Base-by-base conservation (phyloP, 148 eudicot species). In the Amaranthus palmeri region DNA sequence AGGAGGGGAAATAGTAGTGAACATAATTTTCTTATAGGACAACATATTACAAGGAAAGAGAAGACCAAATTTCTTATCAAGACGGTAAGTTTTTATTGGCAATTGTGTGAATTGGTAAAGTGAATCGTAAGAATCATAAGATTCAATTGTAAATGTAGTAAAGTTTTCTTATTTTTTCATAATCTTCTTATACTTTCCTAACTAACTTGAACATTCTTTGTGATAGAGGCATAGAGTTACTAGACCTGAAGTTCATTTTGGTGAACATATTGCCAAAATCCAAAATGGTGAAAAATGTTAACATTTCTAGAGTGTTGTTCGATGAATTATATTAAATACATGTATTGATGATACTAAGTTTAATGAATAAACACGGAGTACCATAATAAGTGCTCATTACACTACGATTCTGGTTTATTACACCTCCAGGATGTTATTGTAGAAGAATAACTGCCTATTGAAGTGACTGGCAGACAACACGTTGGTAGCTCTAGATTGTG, bases 11-110 rank as follows among this genome's bases (percentile, higher is more conserved):
- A 15, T 47, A 73, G 57, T 41, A 61, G 61, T 52, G 64, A 57
- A 9, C 53, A 61, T 54, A 81, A 45, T 48, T 80, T 15, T 60
- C 83, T 77, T 66, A 70, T 85, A 68, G 96, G 92, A 51, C 81
- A 81, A 64, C 83, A 78, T 45, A 73, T 91, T n/a, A 41, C 96
- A 4, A 79, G 86, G 70, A 88, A 72, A 78, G 92, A 88, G 58
- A 95, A 88, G 78, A 84, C 77, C 47, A 77, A 11, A 44, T 78
- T 91, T 85, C 87, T 91, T 50, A 83, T 88, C 10, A 82, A 53
- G 61, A 78, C 86, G 53, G 86, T 83, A 76, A 78, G 83, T 74
- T 78, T 66, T 10, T 42, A 15, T 49, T 56, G 40, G 11, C 46
- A 11, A 18, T 54, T 54, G 47, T 8, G 48, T 67, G 36, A 59